Percentiles rank a stretch among this genome's conserved stretches.
These are phyloP conservation scores for Dalechampia spathulata DNA, from an alignment of 441 rosid species.

Conservation along the genomic window DNA sequence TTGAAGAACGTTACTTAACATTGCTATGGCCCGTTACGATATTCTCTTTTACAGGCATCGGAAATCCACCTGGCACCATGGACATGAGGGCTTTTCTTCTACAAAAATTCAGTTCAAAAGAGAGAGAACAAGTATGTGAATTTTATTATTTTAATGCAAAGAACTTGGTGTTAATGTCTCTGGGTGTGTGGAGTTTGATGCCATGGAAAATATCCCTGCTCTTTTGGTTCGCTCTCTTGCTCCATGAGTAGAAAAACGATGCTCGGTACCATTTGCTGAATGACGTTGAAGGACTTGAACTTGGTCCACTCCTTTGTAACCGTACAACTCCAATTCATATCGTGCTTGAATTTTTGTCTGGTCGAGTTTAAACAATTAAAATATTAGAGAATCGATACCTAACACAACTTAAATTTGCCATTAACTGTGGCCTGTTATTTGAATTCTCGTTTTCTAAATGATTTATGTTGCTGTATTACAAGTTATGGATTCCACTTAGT, in stretches of 20 bases:
- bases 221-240: not conserved
- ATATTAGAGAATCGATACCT: too few relatives aligned
- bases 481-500: not conserved
- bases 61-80: conserved; percentile 87
- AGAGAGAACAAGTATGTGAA: conserved; percentile 50
- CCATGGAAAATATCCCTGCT: not conserved
- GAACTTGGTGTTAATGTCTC: not conserved
- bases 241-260: not conserved
- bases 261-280: not conserved
- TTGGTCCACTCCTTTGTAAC: not conserved
- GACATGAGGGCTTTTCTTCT: conserved; percentile 91
- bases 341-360: not conserved
- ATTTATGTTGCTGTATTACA: too few relatives aligned
- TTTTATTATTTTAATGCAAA: not conserved
- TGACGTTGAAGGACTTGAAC: not conserved
- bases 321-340: not conserved
- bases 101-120: conserved; percentile 67
- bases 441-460: too few relatives aligned
- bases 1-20: not conserved
- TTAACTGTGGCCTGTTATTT: too few relatives aligned
- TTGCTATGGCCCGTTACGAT: not conserved
- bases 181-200: not conserved
- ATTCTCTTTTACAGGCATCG: conserved; percentile 49
- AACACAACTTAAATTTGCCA: too few relatives aligned
- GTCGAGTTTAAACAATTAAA: not conserved